Percentiles rank a stretch among this genome's conserved stretches.
phyloP scores from a whole-genome alignment of 169 alveolate genomes.

The Cyclospora cayetanensis region DNA sequence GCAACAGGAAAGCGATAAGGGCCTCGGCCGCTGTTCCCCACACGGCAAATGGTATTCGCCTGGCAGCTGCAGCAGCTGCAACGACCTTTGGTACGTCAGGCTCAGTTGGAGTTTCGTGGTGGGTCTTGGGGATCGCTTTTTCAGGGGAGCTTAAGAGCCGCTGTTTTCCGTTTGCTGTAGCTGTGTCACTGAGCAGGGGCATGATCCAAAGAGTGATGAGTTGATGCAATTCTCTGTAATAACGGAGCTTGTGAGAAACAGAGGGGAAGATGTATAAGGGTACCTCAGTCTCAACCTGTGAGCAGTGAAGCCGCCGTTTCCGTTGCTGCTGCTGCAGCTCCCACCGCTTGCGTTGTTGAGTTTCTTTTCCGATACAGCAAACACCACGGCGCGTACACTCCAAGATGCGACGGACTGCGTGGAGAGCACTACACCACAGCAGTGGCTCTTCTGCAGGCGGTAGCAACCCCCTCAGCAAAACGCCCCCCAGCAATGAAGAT shows the following conservation, averaged over 20 bases:
- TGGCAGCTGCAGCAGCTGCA: constrained; percentile 45
- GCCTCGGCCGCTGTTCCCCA: constrained; percentile 39
- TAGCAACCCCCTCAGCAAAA: constrained; percentile 33
- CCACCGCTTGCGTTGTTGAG: constrained; percentile 55
- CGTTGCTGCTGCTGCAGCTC: constrained; percentile 28
- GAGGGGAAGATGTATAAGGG: constrained; percentile 4
- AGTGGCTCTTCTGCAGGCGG: constrained; percentile 8
- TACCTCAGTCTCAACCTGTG: not conserved
- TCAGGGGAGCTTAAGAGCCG: not conserved
- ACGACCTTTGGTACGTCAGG: not conserved
- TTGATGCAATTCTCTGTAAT: constrained; percentile 13
- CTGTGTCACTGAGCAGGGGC: constrained; percentile 11
- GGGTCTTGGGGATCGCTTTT: not conserved
- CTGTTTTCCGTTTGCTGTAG: not conserved
- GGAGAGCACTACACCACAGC: constrained; percentile 13
- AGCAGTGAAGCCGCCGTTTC: not conserved
- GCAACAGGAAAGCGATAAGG: not conserved
- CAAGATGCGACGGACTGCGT: constrained; percentile 14
- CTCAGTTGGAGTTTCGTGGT: not conserved
- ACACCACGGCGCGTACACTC: not conserved
- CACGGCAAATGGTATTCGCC: constrained; percentile 21
- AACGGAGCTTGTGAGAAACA: not conserved
- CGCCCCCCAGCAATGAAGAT: not conserved
- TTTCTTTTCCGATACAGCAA: constrained; percentile 31
- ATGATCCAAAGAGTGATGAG: constrained; percentile 19